Evolutionary conservation across 73 alveolate genomes (phyloP).

Genomic region (Paramecium caudatum): DNA sequence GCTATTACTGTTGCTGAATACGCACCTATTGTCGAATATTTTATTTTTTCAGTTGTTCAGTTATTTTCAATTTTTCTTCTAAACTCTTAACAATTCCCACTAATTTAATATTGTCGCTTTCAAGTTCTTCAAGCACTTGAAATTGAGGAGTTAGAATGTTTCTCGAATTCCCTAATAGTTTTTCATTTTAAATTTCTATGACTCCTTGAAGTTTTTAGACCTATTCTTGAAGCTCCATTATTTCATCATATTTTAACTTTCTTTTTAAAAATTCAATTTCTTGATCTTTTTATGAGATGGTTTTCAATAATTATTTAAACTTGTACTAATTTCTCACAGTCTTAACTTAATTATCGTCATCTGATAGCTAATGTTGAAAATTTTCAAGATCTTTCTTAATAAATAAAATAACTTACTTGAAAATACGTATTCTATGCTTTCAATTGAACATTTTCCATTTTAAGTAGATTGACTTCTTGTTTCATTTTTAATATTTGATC

Average conservation of each 20-base stretch:
- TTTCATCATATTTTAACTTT: slow-evolving; percentile 7
- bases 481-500: slow-evolving; percentile 31
- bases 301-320: background rate
- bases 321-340: background rate
- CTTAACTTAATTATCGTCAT: slow-evolving; percentile 2
- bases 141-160: background rate
- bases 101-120: slow-evolving; percentile 11
- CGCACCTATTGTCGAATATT: background rate
- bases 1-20: background rate
- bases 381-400: slow-evolving; percentile 43
- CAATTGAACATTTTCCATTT: background rate
- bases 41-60: background rate
- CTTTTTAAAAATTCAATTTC: slow-evolving; percentile 1
- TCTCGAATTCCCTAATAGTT: background rate
- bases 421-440: background rate
- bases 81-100: background rate
- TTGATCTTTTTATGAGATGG: background rate
- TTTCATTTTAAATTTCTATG: background rate
- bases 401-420: background rate
- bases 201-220: background rate
- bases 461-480: slow-evolving; percentile 1
- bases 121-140: slow-evolving; percentile 5
- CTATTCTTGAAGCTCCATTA: background rate
- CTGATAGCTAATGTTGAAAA: slow-evolving; percentile 29
- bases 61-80: background rate